These are phyloP conservation scores for Populus ilicifolia DNA, from an alignment of 345 rosid genomes.

Conservation along the genomic window DNA sequence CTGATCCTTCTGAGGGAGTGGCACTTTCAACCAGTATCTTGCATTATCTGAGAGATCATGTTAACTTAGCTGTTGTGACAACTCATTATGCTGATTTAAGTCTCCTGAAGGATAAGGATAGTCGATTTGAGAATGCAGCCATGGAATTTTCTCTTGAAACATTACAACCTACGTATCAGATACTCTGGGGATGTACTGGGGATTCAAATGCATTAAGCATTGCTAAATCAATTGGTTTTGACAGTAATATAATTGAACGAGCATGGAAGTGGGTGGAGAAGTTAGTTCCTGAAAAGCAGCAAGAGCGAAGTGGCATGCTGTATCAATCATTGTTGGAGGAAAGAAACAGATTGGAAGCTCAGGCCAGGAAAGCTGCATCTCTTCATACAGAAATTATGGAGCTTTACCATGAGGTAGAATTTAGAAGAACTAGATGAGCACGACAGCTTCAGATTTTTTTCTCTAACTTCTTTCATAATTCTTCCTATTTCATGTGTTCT, in stretches of 20 bases:
- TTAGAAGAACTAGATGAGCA: background rate
- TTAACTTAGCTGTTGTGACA: constrained; percentile 69
- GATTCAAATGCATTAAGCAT: constrained; percentile 80
- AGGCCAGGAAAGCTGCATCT: constrained; percentile 50
- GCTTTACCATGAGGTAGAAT: constrained; percentile 62
- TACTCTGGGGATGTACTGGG: constrained; percentile 85
- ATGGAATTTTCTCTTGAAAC: constrained; percentile 90
- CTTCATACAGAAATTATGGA: constrained; percentile 57
- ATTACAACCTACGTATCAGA: constrained; percentile 67
- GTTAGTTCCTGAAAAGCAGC: constrained; percentile 66
- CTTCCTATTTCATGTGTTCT: background rate
- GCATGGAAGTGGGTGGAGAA: constrained; percentile 71
- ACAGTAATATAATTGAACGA: constrained; percentile 50
- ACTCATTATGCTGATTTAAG: constrained; percentile 92
- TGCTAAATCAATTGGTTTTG: constrained; percentile 76
- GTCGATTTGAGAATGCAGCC: constrained; percentile 78
- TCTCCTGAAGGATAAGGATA: constrained; percentile 65
- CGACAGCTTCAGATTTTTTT: background rate
- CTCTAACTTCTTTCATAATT: background rate
- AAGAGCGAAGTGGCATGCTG: constrained; percentile 55
- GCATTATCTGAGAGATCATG: constrained; percentile 52
- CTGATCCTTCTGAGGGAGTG: constrained; percentile 96
- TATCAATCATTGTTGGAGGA: constrained; percentile 75
- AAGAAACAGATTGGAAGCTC: constrained; percentile 60
- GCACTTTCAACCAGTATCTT: constrained; percentile 81